Conservation (phyloP, 768 basidiomycete species). For the Dentipellis fragilis region DNA sequence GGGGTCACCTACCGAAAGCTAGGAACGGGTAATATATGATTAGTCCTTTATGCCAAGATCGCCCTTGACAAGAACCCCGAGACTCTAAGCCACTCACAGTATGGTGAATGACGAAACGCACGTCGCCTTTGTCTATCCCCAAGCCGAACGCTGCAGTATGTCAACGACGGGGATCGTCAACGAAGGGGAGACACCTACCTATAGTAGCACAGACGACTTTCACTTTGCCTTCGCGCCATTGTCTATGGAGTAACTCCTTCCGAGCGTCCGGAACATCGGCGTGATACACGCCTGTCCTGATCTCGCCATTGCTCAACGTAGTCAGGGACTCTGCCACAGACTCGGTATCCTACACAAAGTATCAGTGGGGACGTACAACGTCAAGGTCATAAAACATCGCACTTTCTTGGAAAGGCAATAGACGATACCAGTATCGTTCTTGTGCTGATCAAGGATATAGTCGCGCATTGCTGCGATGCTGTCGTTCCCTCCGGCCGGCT, state of each 20-base stretch:
- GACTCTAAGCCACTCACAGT: constrained; percentile 49
- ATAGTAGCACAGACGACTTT: constrained; percentile 91
- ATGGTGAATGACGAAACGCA: constrained; percentile 85
- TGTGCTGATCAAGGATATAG: constrained; percentile 65
- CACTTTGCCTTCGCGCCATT: constrained; percentile 70
- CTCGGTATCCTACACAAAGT: constrained; percentile 57
- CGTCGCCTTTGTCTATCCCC: constrained; percentile 87
- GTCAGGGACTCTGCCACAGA: constrained; percentile 55
- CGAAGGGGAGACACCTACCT: constrained; percentile 26
- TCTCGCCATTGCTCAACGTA: constrained; percentile 43
- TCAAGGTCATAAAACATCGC: neutral
- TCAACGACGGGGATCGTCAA: too few relatives aligned
- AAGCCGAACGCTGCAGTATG: constrained; percentile 60
- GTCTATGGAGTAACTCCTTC: constrained; percentile 66
- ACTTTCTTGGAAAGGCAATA: constrained; percentile 84
- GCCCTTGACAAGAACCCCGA: neutral
- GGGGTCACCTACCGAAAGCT: too few relatives aligned
- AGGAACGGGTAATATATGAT: too few relatives aligned
- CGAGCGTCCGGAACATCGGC: constrained; percentile 54
- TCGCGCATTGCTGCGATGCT: constrained; percentile 51
- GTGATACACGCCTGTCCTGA: constrained; percentile 78
- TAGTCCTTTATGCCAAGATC: neutral
- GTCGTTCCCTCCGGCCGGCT: constrained; percentile 46
- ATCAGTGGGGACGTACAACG: neutral
- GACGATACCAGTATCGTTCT: constrained; percentile 74